A percentile compares a stretch with the other conserved stretches of the same genome.
phyloP scores from a whole-genome alignment of 768 basidiomycete species.

The Podaxis sp. region DNA sequence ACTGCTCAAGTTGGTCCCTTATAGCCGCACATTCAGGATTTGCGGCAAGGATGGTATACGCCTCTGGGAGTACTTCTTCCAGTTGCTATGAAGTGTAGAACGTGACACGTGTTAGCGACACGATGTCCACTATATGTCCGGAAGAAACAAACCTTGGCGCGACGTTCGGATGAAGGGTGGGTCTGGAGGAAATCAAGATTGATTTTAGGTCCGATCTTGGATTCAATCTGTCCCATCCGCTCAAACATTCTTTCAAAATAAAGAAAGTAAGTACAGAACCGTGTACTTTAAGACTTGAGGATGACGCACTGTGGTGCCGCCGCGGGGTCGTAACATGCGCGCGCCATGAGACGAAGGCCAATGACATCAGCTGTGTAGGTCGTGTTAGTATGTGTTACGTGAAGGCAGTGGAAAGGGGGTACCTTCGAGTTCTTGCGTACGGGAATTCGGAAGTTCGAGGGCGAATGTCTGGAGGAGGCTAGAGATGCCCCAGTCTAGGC shows the following conservation, averaged over 20 bases:
- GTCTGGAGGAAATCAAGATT: constrained; percentile 67
- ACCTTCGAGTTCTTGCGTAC: constrained; percentile 83
- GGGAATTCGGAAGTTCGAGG: constrained; percentile 78
- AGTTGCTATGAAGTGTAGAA: constrained; percentile 37
- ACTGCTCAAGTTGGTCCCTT: constrained; percentile 34
- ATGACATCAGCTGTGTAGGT: constrained; percentile 71
- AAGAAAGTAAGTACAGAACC: neutral
- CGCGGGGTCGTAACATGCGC: constrained; percentile 83
- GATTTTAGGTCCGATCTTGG: constrained; percentile 25
- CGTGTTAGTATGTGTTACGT: neutral
- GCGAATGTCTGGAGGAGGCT: constrained; percentile 46
- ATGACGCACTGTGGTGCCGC: constrained; percentile 66
- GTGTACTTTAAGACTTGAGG: neutral
- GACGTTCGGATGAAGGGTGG: constrained; percentile 72
- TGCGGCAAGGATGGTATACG: constrained; percentile 48
- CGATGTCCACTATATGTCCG: neutral
- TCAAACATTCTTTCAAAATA: constrained; percentile 57
- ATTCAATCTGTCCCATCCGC: constrained; percentile 61
- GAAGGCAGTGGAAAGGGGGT: neutral
- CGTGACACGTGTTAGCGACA: neutral
- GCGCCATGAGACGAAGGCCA: constrained; percentile 75
- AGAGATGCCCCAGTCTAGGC: constrained; percentile 55
- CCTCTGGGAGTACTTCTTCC: constrained; percentile 54
- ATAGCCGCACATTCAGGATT: constrained; percentile 54
- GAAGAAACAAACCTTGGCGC: constrained; percentile 57